Base-by-base conservation (phyloP, 164 flowering plant species). In the Malania oleifera region DNA sequence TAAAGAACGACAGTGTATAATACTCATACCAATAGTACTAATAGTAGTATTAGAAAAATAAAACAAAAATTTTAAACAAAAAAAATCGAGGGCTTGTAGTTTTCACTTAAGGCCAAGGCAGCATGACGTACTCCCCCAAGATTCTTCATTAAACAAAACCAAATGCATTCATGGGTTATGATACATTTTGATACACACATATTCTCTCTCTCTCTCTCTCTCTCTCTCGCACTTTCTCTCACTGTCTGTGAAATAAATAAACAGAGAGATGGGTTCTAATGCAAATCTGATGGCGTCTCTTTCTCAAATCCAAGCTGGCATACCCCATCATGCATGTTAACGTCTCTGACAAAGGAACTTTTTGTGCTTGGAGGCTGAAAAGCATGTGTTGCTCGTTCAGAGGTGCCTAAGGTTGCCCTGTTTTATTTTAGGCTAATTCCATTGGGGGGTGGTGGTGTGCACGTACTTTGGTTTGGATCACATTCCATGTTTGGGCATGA, bases 41-140 rank as follows among this genome's bases (percentile, higher is more conserved):
- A n/a, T n/a, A n/a, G n/a, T n/a, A n/a, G 60, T 59, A 55, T 25
- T 29, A 59, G 44, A 62, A 52, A 12, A 27, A 29, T n/a, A n/a
- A n/a, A n/a, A n/a, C n/a, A n/a, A 26, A 56, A 37, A 27, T 57
- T 43, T 59, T 51, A 47, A 55, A 29, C 12, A 45, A 61, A 20
- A 62, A 56, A 67, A 45, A 51, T 62, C 56, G 54, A 63, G 18
- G 63, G 64, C 29, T 38, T 71, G 63, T 78, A 59, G 71, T 67
- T 50, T 60, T 73, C 73, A 65, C 59, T 71, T 56, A 47, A 46
- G 46, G 68, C 72, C 74, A 58, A 64, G 53, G 57, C 29, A 53
- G 49, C 52, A 67, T 75, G 70, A 72, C 66, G 65, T 59, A 62
- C 46, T 61, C 66, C 62, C 60, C 65, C 59, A 62, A 56, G 55